Base-by-base conservation (phyloP, 495 filamentous ascomycete genomes). In the Annulohypoxylon moriforme region DNA sequence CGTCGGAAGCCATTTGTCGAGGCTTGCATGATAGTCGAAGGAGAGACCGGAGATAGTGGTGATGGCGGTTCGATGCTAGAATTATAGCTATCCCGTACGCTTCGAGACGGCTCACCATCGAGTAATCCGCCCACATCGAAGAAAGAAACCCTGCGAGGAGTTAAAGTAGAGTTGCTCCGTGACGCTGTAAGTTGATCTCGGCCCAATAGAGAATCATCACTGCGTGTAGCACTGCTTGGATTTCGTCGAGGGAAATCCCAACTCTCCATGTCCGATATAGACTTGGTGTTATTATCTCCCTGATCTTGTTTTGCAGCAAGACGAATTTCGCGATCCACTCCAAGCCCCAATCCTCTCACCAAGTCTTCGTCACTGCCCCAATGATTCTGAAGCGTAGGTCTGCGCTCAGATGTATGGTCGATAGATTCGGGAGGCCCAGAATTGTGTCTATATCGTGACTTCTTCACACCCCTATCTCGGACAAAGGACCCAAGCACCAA, bases 291-390 rank as follows among this genome's bases (percentile, higher is more conserved):
- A 2, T 63, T 71, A 7, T 53, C 63, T 13, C 11, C 16, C 27
- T 64, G 63, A 27, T 24, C 64, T 14, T 59, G 60, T 34, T 52
- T 47, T 24, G 58, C 47, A 29, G 64, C 60, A 61, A 83, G 84
- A 34, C 85, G 81, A 10, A 93, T 69, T 24, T 90, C 87, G 13
- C 87, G 87, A 56, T 88, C 81, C 16, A 90, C 81, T 20, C 89
- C 82, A 14, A 91, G 85, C n/a, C 93, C 93, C 33, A 94, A 42
- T 71, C 89, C 92, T 13, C 88, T 82, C 0, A 91, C 92, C 3
- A 96, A 83, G 74, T 95, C 93, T 50, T 92, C 91, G 75, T 96
- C 93, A 69, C 90, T 93, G 6, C 92, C 93, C 93, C 93, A 95
- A 67, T 89, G 85, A 52, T 86, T 81, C 20, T 87, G 81, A n/a